Evolutionary conservation across 352 stramenopile species (phyloP), one percentile per base, ranked within the genome.

Genomic region (Phytophthora lateralis): DNA sequence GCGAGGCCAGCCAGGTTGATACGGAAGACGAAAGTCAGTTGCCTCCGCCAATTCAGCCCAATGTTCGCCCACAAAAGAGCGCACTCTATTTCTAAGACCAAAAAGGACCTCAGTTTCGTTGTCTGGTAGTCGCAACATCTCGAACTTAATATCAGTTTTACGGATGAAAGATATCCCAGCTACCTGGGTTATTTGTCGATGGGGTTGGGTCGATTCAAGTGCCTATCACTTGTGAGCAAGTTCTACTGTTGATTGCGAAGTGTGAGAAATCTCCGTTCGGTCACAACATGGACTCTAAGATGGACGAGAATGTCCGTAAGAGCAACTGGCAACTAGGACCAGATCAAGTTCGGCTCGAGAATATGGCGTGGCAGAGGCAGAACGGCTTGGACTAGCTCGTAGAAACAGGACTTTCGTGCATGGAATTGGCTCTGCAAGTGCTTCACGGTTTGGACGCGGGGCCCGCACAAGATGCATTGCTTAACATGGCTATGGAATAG

Each of bases 261-360:
- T 69, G 59, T 46, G 21, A 49, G 15, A 70, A 60, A 78, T 89
- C 63, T 46, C 52, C 58, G 14, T 62, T 63, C 17, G 60, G 51
- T 2, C 52, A 63, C 35, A 67, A 62, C 6, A 57, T 52, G 51
- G 51, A 68, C 21, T 60, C 58, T 3, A 63, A 66, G 8, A 32
- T 69, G 32, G 48, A 73, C 29, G 59, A 73, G 11, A 58, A 26
- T 7, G 53, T 62, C 8, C 53, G 64, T 6, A 69, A 69, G 14
- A 73, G 58, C n/a, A n/a, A n/a, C 20, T 68, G 64, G 64, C 52
- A 72, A 26, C 34, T 69, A 3, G 8, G 42, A 39, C 46, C 54
- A 3, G 45, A 63, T 14, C 60, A 54, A 55, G 30, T 69, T 9
- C n/a, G n/a, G n/a, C 21, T 42, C 21, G n/a, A 42, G n/a, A 42